phyloP scores from a whole-genome alignment of 2,329 filamentous ascomycete genomes.

The Microsporum canis region DNA sequence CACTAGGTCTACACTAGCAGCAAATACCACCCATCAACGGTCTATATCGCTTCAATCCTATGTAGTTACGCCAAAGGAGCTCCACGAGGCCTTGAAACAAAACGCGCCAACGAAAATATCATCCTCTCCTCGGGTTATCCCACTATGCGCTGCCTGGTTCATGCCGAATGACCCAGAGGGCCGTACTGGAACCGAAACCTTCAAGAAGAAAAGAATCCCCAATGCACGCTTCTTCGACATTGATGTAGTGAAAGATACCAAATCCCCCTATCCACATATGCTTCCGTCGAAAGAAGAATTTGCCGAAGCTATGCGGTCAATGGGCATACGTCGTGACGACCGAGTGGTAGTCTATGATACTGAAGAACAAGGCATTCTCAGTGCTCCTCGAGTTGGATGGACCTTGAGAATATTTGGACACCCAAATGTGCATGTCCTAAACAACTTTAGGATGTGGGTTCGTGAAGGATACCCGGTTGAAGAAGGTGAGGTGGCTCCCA shows the following conservation, averaged over 20 bases:
- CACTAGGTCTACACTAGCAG: constrained; percentile 9
- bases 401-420: constrained; percentile 87
- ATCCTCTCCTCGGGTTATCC: constrained; percentile 70
- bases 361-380: constrained; percentile 85
- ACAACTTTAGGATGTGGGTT: constrained; percentile 94
- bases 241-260: constrained; percentile 77
- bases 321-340: constrained; percentile 81
- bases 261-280: constrained; percentile 93
- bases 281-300: constrained; percentile 72
- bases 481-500: constrained; percentile 45
- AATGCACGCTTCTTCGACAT: constrained; percentile 92
- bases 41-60: constrained; percentile 59
- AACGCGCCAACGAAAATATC: constrained; percentile 71
- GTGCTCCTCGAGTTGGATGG: constrained; percentile 87
- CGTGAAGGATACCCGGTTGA: constrained; percentile 72
- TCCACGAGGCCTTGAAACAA: constrained; percentile 68
- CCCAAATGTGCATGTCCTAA: constrained; percentile 72
- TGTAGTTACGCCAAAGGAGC: constrained; percentile 72
- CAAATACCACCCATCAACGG: constrained; percentile 29
- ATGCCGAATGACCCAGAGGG: constrained; percentile 72
- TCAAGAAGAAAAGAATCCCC: constrained; percentile 72
- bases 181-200: constrained; percentile 68
- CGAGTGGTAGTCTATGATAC: constrained; percentile 89
- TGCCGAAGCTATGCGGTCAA: constrained; percentile 71
- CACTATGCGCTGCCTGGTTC: constrained; percentile 91